These are phyloP conservation scores for Aphanomyces cochlioides DNA, from an alignment of 352 stramenopile species.

Conservation along the genomic window DNA sequence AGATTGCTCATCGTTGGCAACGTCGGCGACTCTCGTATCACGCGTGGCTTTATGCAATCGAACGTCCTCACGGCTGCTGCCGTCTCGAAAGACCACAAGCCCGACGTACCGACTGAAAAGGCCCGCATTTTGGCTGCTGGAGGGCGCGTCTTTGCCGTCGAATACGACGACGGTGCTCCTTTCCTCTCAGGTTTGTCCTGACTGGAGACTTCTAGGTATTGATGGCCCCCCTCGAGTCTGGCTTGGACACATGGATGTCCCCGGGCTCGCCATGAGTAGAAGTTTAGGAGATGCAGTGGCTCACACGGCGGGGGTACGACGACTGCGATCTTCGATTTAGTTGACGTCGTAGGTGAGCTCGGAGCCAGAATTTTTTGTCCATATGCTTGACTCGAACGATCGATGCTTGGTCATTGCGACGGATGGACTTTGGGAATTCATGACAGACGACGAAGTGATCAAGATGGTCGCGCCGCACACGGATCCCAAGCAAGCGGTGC, in stretches of 20 bases:
- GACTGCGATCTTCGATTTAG: neutral
- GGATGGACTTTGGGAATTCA: slow-evolving; percentile 99
- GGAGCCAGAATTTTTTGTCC: slow-evolving; percentile 93
- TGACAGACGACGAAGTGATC: slow-evolving; percentile 94
- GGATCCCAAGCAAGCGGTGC: slow-evolving; percentile 71
- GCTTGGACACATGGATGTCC: slow-evolving; percentile 97
- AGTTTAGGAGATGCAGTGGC: slow-evolving; percentile 96
- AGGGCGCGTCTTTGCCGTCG: slow-evolving; percentile 96
- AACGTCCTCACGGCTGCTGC: slow-evolving; percentile 56
- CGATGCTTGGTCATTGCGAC: slow-evolving; percentile 96
- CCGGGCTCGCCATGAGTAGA: slow-evolving; percentile 96
- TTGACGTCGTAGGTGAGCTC: slow-evolving; percentile 81
- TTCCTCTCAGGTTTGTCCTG: neutral
- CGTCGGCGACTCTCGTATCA: slow-evolving; percentile 96
- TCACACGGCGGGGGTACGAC: slow-evolving; percentile 85
- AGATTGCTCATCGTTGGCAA: slow-evolving; percentile 92
- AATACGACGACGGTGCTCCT: slow-evolving; percentile 94
- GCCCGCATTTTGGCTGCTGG: slow-evolving; percentile 91
- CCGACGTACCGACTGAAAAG: slow-evolving; percentile 93
- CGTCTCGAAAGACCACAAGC: slow-evolving; percentile 98
- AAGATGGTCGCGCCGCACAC: slow-evolving; percentile 73
- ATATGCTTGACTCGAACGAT: slow-evolving; percentile 75
- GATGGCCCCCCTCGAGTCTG: slow-evolving; percentile 97
- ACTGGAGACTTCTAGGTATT: slow-evolving; percentile 43
- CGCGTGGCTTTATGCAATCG: slow-evolving; percentile 66